Conservation (phyloP, 1,284 basidiomycete species). For the Mycosarcoma mackinlayi region DNA sequence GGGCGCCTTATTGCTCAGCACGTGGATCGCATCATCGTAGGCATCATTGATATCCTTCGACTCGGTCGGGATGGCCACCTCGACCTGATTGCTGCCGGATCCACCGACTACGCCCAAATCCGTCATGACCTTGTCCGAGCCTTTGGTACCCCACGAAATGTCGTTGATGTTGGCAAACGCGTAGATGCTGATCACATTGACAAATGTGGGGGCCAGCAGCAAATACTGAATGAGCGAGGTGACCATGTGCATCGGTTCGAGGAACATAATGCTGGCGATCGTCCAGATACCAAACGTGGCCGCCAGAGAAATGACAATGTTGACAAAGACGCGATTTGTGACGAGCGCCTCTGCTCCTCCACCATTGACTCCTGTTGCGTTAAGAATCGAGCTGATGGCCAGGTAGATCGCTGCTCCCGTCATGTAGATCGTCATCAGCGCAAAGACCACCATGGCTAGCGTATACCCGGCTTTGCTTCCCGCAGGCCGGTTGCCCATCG, state of each 20-base stretch:
- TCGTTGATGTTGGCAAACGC: conserved; percentile 67
- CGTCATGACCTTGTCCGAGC: conserved; percentile 58
- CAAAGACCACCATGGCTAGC: conserved; percentile 64
- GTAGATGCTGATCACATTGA: conserved; percentile 67
- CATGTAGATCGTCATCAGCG: conserved; percentile 63
- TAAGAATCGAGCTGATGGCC: conserved; percentile 52
- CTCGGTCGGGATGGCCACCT: conserved; percentile 64
- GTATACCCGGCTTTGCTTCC: conserved; percentile 62
- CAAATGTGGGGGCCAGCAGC: conserved; percentile 63
- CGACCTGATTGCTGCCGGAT: conserved; percentile 51
- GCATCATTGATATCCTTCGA: conserved; percentile 62
- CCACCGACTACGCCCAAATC: conserved; percentile 62
- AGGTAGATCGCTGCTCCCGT: conserved; percentile 63
- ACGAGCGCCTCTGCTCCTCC: conserved; percentile 42
- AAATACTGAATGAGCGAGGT: conserved; percentile 66
- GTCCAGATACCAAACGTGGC: conserved; percentile 66
- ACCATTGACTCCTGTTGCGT: conserved; percentile 31
- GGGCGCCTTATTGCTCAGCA: conserved; percentile 55
- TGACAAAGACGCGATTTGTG: conserved; percentile 58
- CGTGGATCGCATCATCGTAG: conserved; percentile 66
- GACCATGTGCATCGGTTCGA: conserved; percentile 67
- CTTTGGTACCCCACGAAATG: conserved; percentile 67
- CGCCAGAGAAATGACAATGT: conserved; percentile 64
- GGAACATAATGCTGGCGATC: conserved; percentile 62
- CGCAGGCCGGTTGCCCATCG: conserved; percentile 67